A percentile compares a stretch with the other conserved stretches of the same genome.
Evolutionary conservation across 1,284 basidiomycete genomes (phyloP).

Genomic region (Irpex sp.): DNA sequence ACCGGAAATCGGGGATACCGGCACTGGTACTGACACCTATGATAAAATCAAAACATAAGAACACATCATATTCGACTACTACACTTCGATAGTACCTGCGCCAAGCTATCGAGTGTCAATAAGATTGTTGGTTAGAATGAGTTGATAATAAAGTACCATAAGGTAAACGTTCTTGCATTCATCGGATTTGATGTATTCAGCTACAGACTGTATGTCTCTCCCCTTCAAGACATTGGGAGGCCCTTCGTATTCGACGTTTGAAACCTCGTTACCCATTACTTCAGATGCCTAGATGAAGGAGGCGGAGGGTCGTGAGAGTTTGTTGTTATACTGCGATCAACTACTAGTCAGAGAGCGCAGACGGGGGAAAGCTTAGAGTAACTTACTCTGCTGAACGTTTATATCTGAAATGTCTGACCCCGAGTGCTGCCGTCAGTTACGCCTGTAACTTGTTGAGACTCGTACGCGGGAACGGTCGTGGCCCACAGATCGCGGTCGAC

Average conservation of each 20-base stretch:
- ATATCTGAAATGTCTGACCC: background rate
- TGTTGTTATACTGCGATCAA: background rate
- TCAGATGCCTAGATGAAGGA: background rate
- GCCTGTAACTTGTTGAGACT: too few species aligned
- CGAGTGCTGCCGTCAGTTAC: background rate
- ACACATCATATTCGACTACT: slow-evolving; percentile 2
- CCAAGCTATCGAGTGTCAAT: slow-evolving; percentile 16
- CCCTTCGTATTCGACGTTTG: slow-evolving; percentile 18
- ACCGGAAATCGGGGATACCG: slow-evolving; percentile 80
- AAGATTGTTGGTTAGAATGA: background rate
- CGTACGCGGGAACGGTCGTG: background rate
- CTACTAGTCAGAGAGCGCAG: background rate
- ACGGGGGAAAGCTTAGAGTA: too few species aligned
- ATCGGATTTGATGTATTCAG: slow-evolving; percentile 65
- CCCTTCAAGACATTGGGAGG: slow-evolving; percentile 28
- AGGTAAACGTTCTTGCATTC: slow-evolving; percentile 64
- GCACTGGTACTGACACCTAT: slow-evolving; percentile 75
- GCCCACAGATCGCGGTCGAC: background rate
- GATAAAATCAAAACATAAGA: background rate
- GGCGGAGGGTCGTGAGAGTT: background rate
- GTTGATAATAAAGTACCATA: slow-evolving; percentile 52
- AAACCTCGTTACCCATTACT: slow-evolving; percentile 17
- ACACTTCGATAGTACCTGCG: slow-evolving; percentile 17
- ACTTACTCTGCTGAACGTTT: background rate
- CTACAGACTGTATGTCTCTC: slow-evolving; percentile 44